phyloP scores from a whole-genome alignment of 192 early-diverging fungal genomes.

The Hyaloraphidium curvatum region DNA sequence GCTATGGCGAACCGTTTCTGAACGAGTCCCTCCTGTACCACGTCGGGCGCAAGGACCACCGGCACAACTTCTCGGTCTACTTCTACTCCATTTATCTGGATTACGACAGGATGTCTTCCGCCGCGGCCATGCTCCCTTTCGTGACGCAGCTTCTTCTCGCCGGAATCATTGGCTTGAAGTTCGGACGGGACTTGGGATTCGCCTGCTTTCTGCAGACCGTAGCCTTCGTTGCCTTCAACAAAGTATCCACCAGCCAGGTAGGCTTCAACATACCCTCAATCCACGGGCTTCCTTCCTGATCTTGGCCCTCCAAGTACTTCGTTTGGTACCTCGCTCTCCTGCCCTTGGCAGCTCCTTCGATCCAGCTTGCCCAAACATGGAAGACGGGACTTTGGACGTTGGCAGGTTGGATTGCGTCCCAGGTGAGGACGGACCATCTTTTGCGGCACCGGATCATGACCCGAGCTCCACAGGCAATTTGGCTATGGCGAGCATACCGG shows the following conservation, averaged over 20 bases:
- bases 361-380: constrained; percentile 18
- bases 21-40: constrained; percentile 89
- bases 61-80: constrained; percentile 96
- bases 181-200: constrained; percentile 66
- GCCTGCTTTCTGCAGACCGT: constrained; percentile 86
- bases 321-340: constrained; percentile 97
- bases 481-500: constrained; percentile 67
- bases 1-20: constrained; percentile 69
- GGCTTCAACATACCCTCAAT: constrained; percentile 3
- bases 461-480: constrained; percentile 40
- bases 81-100: constrained; percentile 88
- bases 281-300: neutral
- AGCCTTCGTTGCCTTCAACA: constrained; percentile 89
- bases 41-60: constrained; percentile 84
- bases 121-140: constrained; percentile 43
- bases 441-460: neutral
- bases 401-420: constrained; percentile 45
- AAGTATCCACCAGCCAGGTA: constrained; percentile 91
- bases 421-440: constrained; percentile 17
- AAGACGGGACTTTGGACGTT: constrained; percentile 31
- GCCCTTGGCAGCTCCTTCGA: constrained; percentile 60
- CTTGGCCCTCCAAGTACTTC: constrained; percentile 54
- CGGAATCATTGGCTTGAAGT: constrained; percentile 39
- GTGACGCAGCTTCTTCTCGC: constrained; percentile 62
- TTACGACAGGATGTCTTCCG: constrained; percentile 13